A percentile compares a stretch with the other conserved stretches of the same genome.
phyloP scores from a whole-genome alignment of 2,329 filamentous ascomycete species.

The Leptographium galeiforme region DNA sequence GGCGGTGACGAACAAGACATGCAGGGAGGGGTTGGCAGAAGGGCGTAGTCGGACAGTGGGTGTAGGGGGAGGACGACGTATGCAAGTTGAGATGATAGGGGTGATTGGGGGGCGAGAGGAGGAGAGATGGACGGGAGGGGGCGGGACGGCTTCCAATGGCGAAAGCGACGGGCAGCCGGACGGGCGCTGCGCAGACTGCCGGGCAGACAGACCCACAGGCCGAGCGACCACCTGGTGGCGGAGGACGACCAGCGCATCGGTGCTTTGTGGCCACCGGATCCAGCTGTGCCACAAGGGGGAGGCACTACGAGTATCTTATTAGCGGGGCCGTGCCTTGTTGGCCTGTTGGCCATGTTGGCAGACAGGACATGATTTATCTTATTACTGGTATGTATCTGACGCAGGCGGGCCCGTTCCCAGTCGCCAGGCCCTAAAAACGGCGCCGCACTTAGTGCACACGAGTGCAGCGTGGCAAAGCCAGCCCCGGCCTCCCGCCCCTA shows the following conservation, averaged over 20 bases:
- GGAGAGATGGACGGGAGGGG: not conserved
- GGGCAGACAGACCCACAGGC: not conserved
- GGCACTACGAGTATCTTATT: no score
- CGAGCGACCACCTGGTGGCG: not conserved
- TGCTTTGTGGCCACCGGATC: not conserved
- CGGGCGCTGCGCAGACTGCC: no score
- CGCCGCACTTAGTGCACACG: not conserved
- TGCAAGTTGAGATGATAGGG: not conserved
- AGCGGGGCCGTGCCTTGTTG: no score
- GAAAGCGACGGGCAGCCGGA: not conserved
- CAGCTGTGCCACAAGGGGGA: not conserved
- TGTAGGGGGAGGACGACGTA: not conserved
- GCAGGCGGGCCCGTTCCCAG: not conserved
- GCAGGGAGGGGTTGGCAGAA: not conserved
- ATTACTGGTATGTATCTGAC: not conserved
- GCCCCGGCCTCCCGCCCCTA: no score
- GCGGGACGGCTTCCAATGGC: not conserved
- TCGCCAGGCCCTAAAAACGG: conserved; percentile 1
- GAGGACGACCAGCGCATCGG: conserved; percentile 1
- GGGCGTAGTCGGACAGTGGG: not conserved
- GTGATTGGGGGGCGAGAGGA: not conserved
- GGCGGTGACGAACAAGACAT: not conserved
- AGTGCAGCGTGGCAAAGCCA: not conserved
- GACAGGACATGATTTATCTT: not conserved
- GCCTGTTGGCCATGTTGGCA: not conserved